Base-by-base conservation (phyloP, 345 rosid species). In the Chamaenerion angustifolium region DNA sequence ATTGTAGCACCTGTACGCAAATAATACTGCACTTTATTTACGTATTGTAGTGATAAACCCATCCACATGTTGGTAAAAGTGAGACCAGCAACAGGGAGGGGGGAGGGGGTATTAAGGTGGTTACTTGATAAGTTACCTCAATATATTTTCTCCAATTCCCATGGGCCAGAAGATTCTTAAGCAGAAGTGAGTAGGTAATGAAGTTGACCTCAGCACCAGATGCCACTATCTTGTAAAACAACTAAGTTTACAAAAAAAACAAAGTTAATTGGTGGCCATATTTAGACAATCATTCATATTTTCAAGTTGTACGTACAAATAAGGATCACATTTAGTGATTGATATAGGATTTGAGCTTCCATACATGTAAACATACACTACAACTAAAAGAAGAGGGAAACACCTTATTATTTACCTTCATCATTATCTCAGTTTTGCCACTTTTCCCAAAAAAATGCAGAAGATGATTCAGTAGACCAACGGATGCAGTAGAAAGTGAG, bases 141-240 rank as follows among this genome's bases (percentile, higher is more conserved):
- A 90, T 65, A 73, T 86, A 90, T 66, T 90, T 90, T 64, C 94
- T 87, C 98, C 95, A 86, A 68, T 79, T 86, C 51, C 88, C 95
- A 56, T 65, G 66, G 45, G 79, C 80, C 71, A 90, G 61, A 61
- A 83, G 88, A 73, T 78, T 83, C 68, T 75, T 68, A 79, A 90
- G 64, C 70, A 81, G 58, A 55, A 81, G 58, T 35, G 77, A 68
- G 54, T 76, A 81, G 63, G 86, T 83, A 45, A 44, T 68, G 64
- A 71, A 57, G 71, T 79, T 78, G 57, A 72, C 65, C 62, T 71
- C 72, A 62, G 65, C 77, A 58, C 78, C 92, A 16, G 80, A 74
- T 44, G 71, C 69, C 60, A 69, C 63, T 14, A 85, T 70, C 79
- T 81, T 85, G 77, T 66, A 77, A 67, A 85, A 89, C 56, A 89